Evolutionary conservation across 208 protist species (phyloP).

Genomic region (Trypanosoma caninum): DNA sequence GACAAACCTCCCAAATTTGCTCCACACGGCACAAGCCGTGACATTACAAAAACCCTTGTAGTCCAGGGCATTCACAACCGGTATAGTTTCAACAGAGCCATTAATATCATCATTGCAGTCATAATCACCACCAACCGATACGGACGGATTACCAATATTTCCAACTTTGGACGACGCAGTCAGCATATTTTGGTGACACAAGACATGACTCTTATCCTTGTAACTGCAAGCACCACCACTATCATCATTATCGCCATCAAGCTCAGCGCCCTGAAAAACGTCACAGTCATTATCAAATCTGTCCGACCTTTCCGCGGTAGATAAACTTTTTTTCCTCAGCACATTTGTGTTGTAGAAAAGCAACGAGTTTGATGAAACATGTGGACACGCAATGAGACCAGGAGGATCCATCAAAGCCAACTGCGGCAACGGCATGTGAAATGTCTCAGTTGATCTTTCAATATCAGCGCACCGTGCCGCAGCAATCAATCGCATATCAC

Average conservation of each 20-base stretch:
- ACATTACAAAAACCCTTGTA: conserved; percentile 5
- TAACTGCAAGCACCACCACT: background rate
- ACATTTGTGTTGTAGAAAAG: conserved; percentile 12
- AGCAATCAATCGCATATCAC: conserved; percentile 17
- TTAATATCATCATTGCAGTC: background rate
- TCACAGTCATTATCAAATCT: background rate
- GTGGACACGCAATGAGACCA: conserved; percentile 36
- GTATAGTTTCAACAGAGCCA: conserved; percentile 5
- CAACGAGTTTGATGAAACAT: conserved; percentile 35
- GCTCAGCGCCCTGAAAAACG: background rate
- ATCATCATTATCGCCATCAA: background rate
- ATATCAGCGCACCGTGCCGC: conserved; percentile 27
- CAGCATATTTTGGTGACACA: too few species aligned
- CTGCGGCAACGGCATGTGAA: conserved; percentile 33
- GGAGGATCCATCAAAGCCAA: conserved; percentile 25
- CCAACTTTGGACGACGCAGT: background rate
- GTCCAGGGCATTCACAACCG: background rate
- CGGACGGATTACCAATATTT: too few species aligned
- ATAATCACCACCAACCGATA: background rate
- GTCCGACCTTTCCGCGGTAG: background rate
- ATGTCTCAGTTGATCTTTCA: conserved; percentile 22
- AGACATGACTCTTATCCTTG: background rate
- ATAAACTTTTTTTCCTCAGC: background rate
- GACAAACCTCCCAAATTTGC: conserved; percentile 6
- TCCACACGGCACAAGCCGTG: conserved; percentile 21